Evolutionary conservation across 441 rosid species (phyloP).

Genomic region (Populus tomentosa): DNA sequence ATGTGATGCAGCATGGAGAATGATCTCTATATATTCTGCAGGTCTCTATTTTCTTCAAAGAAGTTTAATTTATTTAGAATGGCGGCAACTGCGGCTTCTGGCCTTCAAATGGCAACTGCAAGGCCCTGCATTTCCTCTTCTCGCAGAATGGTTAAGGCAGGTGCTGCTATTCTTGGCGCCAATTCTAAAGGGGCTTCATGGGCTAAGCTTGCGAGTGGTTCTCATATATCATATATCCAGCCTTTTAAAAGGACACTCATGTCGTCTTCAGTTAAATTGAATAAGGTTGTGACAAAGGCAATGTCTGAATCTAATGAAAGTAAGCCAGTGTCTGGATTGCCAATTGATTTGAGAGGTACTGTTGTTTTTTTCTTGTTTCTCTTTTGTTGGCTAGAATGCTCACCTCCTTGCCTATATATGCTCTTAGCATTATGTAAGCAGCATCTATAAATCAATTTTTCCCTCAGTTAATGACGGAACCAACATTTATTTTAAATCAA

Average conservation of each 20-base stretch:
- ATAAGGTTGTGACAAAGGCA: constrained; percentile 47
- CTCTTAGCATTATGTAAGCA: neutral
- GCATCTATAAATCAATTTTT: neutral
- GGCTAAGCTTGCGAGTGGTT: constrained; percentile 42
- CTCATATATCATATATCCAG: constrained; percentile 41
- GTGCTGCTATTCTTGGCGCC: constrained; percentile 34
- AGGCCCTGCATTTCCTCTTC: constrained; percentile 54
- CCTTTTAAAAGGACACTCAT: constrained; percentile 32
- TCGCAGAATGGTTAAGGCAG: constrained; percentile 35
- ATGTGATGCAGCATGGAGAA: neutral
- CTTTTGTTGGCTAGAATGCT: neutral
- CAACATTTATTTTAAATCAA: neutral
- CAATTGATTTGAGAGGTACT: constrained; percentile 77
- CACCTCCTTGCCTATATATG: neutral
- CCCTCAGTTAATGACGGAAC: neutral
- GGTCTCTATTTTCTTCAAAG: constrained; percentile 16
- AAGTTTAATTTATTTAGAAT: constrained; percentile 33
- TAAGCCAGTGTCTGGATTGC: constrained; percentile 53
- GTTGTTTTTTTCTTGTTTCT: neutral
- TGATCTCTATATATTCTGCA: constrained; percentile 10
- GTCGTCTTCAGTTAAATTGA: constrained; percentile 31
- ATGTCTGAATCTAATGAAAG: constrained; percentile 52
- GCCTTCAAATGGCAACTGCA: constrained; percentile 53
- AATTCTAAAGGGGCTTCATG: constrained; percentile 40
- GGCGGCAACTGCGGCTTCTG: constrained; percentile 56